Base-by-base conservation (phyloP, 73 alveolate species). In the Effrenium voratum region DNA sequence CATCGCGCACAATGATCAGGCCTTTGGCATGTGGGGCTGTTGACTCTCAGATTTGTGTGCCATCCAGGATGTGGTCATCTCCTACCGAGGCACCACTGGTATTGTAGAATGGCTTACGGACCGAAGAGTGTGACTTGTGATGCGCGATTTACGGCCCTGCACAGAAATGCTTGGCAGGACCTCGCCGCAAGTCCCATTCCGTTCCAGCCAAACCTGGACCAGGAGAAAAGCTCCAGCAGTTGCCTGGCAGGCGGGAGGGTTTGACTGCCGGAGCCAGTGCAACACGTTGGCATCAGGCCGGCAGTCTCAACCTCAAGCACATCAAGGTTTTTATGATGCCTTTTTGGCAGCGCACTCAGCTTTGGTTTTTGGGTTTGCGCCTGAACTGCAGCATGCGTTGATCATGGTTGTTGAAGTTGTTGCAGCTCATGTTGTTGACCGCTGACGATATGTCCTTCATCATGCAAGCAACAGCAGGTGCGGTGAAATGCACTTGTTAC, bases 21-120 rank as follows among this genome's bases (percentile, higher is more conserved):
- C 22, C 26, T 45, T 8, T 24, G 19, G 63, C 63, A 52, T 8
- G 19, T 52, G 26, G 8, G 63, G 63, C 19, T 52, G 63, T 52
- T 52, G 63, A 19, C 19, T 8, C 63, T 12, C 63, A 8, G 19
- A 16, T 16, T 40, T 38, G 57, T 75, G 36, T n/a, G 32, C 80
- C 80, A 34, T 68, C 60, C 84, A 90, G 96, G 96, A 90, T 73
- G 75, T 90, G 43, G 96, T 90, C 45, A 90, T 90, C 59, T 63
- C 96, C 63, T 90, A 90, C 73, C 43, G 96, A 68, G 96, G 96
- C 57, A 90, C 96, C 75, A 90, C 96, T 36, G 96, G 96, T 5
- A 90, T 90, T 45, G 96, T 90, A 43, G 96, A 90, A 52, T 90
- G 96, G 96, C 87, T 90, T n/a, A 90, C 96, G 96, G 96, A 90